Evolutionary conservation across 2,329 filamentous ascomycete species (phyloP), one percentile per base, ranked within the genome.

Genomic region (Orbilia blumenaviensis): DNA sequence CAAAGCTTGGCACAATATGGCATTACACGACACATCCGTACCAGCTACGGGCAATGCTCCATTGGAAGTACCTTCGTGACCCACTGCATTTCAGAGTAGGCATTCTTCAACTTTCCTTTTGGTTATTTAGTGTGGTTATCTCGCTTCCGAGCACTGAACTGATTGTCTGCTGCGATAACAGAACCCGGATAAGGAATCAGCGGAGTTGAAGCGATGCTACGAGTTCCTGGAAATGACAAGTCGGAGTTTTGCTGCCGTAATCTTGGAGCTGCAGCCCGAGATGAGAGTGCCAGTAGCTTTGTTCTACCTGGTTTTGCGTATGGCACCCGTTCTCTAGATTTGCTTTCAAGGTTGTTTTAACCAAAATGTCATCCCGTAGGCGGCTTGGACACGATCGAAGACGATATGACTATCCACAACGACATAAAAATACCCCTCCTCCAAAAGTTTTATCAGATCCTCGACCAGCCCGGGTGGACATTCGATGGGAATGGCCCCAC

Each of bases 301-400:
- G 8, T 99, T 99, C 87, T 99, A 99, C 85, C 88, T 99, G 27
- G 88, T 93, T 63, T 87, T 99, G 66, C 92, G 95, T 77, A 71
- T 16, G 73, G 56, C 48, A 25, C 18, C 34, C n/a, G 2, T n/a
- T 9, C 10, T 18, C n/a, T 5, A 2, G 12, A 29, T 29, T 36
- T 56, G 14, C 25, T 29, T 7, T 3, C 21, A 0, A 16, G 9
- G 23, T 23, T 18, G 38, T 58, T 25, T 66, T 71, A 42, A 77
- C 41, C 12, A 8, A 27, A 7, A 14, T 48, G 1, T 27, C 34
- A 36, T 3, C 32, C 3, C 29, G 18, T 38, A 77, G 73, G 73
- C 77, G 95, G 92, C 52, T 88, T 99, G 60, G 95, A 99, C 83
- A 99, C 95, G n/a, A 92, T 99, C 76, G 95, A 99, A 84, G 95